These are phyloP conservation scores for Thielaviopsis punctulata DNA, from an alignment of 2,329 filamentous ascomycete species.

Conservation along the genomic window DNA sequence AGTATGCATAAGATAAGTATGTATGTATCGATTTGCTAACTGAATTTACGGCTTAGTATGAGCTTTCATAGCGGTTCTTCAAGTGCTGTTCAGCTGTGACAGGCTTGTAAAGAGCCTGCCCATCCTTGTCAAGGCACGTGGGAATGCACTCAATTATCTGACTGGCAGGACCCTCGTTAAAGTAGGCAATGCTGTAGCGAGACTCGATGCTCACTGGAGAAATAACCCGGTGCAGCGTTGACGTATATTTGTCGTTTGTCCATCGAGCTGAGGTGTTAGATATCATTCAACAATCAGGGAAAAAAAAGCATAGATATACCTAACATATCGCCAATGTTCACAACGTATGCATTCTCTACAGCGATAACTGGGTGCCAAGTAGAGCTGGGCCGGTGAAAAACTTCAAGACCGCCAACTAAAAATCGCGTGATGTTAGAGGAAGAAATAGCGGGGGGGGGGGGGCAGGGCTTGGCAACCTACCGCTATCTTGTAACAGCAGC, in stretches of 20 bases:
- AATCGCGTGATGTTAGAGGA: background rate
- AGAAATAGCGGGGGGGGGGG: no score
- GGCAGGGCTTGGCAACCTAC: conserved; percentile 13
- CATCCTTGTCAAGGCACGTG: background rate
- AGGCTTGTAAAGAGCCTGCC: background rate
- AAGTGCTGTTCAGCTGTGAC: background rate
- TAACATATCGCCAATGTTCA: conserved; percentile 18
- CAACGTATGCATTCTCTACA: conserved; percentile 14
- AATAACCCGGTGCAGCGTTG: conserved; percentile 18
- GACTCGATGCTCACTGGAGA: conserved; percentile 16
- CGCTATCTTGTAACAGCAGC: conserved; percentile 15
- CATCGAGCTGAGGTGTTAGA: conserved; percentile 14
- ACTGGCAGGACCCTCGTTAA: conserved; percentile 17
- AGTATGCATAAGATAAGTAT: no score
- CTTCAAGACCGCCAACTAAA: conserved; percentile 1
- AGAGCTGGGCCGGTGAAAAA: background rate
- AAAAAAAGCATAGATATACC: background rate
- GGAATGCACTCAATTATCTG: conserved; percentile 1
- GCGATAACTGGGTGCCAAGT: conserved; percentile 9
- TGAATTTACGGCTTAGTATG: background rate
- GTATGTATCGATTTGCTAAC: no score
- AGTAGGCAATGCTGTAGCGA: conserved; percentile 19
- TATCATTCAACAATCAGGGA: background rate
- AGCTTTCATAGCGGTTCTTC: background rate
- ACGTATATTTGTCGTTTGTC: conserved; percentile 18